Evolutionary conservation across 176 grass and related monocot genomes (phyloP).

Genomic region (Triticum timopheevii): DNA sequence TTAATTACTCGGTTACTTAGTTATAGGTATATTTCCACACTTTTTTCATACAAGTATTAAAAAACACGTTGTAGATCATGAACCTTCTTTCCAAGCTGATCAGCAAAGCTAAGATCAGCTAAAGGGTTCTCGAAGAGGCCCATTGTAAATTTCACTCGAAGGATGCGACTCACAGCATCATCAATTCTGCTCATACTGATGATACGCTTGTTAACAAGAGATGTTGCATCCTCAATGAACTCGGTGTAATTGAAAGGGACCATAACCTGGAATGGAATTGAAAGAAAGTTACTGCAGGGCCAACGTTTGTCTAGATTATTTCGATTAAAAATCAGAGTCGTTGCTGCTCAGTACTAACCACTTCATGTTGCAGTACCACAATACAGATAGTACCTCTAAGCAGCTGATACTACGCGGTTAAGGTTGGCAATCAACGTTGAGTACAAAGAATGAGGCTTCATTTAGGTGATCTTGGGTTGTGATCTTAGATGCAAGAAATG

Average conservation of each 20-base stretch:
- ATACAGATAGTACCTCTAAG: conserved; percentile 15
- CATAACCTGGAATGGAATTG: conserved; percentile 61
- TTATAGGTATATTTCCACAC: conserved; percentile 8
- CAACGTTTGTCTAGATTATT: background rate
- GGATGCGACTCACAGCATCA: conserved; percentile 85
- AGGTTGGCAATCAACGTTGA: background rate
- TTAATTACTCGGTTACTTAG: conserved; percentile 16
- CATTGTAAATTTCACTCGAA: conserved; percentile 97
- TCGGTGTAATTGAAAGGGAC: conserved; percentile 79
- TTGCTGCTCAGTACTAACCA: background rate
- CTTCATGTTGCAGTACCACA: background rate
- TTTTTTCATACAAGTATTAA: conserved; percentile 9
- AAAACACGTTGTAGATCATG: background rate
- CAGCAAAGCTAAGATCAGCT: conserved; percentile 80
- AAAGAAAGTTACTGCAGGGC: background rate
- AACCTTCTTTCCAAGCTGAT: conserved; percentile 97
- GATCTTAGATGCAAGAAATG: background rate
- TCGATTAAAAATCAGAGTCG: background rate
- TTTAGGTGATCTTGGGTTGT: background rate
- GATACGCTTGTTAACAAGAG: conserved; percentile 69
- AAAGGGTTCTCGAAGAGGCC: conserved; percentile 91
- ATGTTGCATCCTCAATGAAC: conserved; percentile 67
- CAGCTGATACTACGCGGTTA: conserved; percentile 5
- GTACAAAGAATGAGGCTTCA: background rate
- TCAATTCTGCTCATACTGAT: conserved; percentile 86